Evolutionary conservation across 108 stramenopile genomes (phyloP).

Genomic region (Skeletonema menzelii): DNA sequence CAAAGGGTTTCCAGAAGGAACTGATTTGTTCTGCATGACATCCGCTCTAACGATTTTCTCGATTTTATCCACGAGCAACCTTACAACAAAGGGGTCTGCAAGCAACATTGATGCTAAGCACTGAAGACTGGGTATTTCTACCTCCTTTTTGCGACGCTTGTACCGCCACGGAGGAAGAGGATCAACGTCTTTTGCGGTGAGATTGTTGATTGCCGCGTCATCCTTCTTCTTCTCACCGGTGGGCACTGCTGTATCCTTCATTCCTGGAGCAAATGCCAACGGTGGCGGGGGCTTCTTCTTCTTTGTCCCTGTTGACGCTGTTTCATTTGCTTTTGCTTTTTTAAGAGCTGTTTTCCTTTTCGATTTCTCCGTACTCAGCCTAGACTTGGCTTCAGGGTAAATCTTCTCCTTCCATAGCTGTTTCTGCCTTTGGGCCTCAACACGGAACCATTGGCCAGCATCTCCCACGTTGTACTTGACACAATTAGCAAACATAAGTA

Average conservation of each 20-base stretch:
- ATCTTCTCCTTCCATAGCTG: constrained; percentile 78
- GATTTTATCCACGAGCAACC: constrained; percentile 70
- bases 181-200: constrained; percentile 39
- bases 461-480: constrained; percentile 78
- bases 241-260: constrained; percentile 4
- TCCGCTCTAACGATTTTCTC: constrained; percentile 62
- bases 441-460: constrained; percentile 81
- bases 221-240: constrained; percentile 25
- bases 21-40: constrained; percentile 42
- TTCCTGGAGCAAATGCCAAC: constrained; percentile 39
- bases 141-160: constrained; percentile 54
- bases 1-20: constrained; percentile 63
- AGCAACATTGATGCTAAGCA: constrained; percentile 82
- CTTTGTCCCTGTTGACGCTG: constrained; percentile 34
- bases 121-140: constrained; percentile 70
- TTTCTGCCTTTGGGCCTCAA: constrained; percentile 75
- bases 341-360: constrained; percentile 56
- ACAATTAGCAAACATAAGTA: constrained; percentile 86
- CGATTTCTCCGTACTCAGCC: constrained; percentile 53
- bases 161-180: constrained; percentile 57
- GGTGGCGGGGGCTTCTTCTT: constrained; percentile 53
- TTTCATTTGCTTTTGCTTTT: constrained; percentile 42
- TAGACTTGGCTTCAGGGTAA: constrained; percentile 58
- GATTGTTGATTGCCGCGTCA: constrained; percentile 40
- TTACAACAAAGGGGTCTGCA: constrained; percentile 85